A percentile compares a stretch with the other conserved stretches of the same genome.
These are phyloP conservation scores for Peterozyma xylosa DNA, from an alignment of 805 yeast species.

Conservation along the genomic window DNA sequence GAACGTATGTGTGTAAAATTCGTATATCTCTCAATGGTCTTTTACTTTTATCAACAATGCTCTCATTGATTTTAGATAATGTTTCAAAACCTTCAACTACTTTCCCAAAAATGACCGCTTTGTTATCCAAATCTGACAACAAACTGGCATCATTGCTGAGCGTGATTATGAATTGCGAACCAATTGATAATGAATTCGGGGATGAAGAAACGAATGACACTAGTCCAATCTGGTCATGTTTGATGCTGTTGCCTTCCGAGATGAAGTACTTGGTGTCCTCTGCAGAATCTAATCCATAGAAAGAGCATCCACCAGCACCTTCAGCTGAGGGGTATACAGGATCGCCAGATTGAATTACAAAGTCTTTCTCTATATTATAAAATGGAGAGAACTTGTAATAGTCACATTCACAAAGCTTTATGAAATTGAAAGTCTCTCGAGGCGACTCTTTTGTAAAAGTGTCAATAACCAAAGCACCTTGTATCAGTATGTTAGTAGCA, in stretches of 20 bases:
- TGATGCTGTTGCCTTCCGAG: constrained; percentile 15
- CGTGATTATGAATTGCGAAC: constrained; percentile 30
- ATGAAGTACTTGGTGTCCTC: neutral
- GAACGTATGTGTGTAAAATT: constrained; percentile 39
- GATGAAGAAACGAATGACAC: constrained; percentile 20
- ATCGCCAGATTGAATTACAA: constrained; percentile 37
- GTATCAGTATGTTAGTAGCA: too few relatives aligned
- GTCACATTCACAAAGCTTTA: constrained; percentile 44
- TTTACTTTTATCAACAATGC: constrained; percentile 27
- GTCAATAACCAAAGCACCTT: constrained; percentile 35
- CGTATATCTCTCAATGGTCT: constrained; percentile 43
- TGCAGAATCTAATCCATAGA: neutral
- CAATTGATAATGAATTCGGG: constrained; percentile 16
- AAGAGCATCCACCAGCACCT: neutral
- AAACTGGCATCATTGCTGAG: constrained; percentile 19
- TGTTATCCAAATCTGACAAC: constrained; percentile 16
- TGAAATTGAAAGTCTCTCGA: constrained; percentile 34
- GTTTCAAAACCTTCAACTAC: constrained; percentile 41
- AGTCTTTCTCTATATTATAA: constrained; percentile 31
- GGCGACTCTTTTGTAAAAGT: constrained; percentile 27
- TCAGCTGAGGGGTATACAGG: constrained; percentile 31
- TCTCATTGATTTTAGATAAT: constrained; percentile 31
- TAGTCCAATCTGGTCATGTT: constrained; percentile 23
- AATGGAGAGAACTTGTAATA: constrained; percentile 48
- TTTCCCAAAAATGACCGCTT: constrained; percentile 35